Base-by-base conservation (phyloP, 1,139 yeast species). In the Petasospora rhodanensis region DNA sequence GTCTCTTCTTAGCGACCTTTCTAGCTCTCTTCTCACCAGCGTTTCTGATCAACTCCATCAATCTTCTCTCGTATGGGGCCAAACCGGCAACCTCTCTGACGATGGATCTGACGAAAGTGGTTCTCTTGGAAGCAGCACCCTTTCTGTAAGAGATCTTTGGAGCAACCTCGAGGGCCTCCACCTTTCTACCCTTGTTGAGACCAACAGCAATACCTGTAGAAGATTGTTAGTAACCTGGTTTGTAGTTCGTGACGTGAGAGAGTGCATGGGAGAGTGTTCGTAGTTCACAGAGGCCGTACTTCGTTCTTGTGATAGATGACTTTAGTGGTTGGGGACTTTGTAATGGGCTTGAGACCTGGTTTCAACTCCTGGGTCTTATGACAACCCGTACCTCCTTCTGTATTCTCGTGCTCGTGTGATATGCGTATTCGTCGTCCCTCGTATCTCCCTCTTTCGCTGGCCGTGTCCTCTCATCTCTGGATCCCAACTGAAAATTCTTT, bases 21-120 rank as follows among this genome's bases (percentile, higher is more conserved):
- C 93, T 86, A 59, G 99, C 98, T 79, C 98, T 93, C 95, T 93
- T 93, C 77, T 93, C 99, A 81, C 96, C 96, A 66, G 96, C 91
- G 78, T 93, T 93, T 81, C 98, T 91, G 83, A 93, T 79, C 76
- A 93, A 80, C 76, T 93, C 99, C 64, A 93, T 83, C 69, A 91
- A 81, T 78, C 99, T 89, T 79, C 96, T 89, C 78, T 93, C 98
- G 74, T 93, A 93, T 73, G 99, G 98, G 57, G 99, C 96, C 66
- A 89, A 81, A 67, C 98, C 98, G 56, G 96, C 76, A 62, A 93
- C 97, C 76, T 93, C 99, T 67, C 81, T 81, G 71, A 91, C 94
- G 55, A 93, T 75, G 64, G 80, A 76, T 73, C 98, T 85, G 64
- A 93, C 98, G 65, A 93, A 93, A 45, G 74, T 74, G 61, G 97